Base-by-base conservation (phyloP, 2,329 filamentous ascomycete species). In the Lomentospora prolificans region DNA sequence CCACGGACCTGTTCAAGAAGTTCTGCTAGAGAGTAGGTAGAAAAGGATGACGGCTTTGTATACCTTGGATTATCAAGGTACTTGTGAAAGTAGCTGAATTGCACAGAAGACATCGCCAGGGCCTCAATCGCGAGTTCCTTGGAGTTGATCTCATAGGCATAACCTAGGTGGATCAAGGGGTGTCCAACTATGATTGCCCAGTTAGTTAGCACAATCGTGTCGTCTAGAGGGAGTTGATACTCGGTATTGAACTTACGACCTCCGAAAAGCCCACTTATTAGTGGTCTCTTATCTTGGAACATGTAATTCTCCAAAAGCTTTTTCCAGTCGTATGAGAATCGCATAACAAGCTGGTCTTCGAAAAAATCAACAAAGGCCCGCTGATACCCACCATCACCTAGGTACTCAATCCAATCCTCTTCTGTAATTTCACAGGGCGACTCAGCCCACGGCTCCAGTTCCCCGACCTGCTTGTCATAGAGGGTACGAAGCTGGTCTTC, bases 331-430 rank as follows among this genome's bases (percentile, higher is more conserved):
- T 96, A 97, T 33, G 82, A 77, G 63, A 85, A 81, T 27, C 75
- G 72, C 68, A 81, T 72, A 3, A 89, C 90, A 28, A 97, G 75
- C 64, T 90, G 84, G 67, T 99, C 94, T 68, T 99, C 94, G 66
- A 95, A 97, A 67, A 94, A 97, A 67, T 99, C 91, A 56, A 99
- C 76, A 65, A 86, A 99, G 0, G 90, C 92, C 58, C 92, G 81
- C 70, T 99, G 90, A 65, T 95, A 96, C 59, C 75, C 82, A 63
- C 79, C 79, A 66, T 90, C 82, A 22, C 92, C 91, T 30, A 96
- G 69, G 63, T 84, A 94, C 57, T 92, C 86, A 60, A 85, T 79
- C 92, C 94, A 99, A 67, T 99, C 94, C 57, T 86, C 79, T 59
- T 84, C 78, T 17, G 84, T 82, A 53, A 99, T 81, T 70, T 99